Evolutionary conservation across 176 grass and related monocot species (phyloP).

Genomic region (Luzula sylvatica): DNA sequence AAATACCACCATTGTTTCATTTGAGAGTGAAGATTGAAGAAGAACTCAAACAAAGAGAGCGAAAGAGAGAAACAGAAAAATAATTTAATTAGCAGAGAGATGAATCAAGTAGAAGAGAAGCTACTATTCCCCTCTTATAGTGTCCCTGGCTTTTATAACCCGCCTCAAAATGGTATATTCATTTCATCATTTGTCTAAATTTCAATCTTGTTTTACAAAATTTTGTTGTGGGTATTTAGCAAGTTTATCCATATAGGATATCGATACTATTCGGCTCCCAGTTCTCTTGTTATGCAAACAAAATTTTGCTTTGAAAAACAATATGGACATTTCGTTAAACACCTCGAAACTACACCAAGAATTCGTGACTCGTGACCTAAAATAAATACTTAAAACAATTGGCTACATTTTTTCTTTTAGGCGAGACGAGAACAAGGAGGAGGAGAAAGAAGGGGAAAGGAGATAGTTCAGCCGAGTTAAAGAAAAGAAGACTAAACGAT

Average conservation of each 20-base stretch:
- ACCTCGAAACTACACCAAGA: too few relatives aligned
- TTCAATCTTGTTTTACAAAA: neutral
- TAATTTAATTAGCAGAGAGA: neutral
- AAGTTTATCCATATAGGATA: too few relatives aligned
- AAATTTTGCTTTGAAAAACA: too few relatives aligned
- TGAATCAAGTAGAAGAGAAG: conserved; percentile 41
- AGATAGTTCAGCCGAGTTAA: conserved; percentile 21
- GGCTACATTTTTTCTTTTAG: neutral
- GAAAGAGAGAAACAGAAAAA: neutral
- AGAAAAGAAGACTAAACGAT: conserved; percentile 78
- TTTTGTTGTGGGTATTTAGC: neutral
- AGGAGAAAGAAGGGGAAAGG: conserved; percentile 34
- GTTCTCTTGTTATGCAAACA: too few relatives aligned
- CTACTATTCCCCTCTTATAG: conserved; percentile 41
- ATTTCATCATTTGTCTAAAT: neutral
- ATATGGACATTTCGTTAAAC: too few relatives aligned
- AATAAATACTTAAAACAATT: too few relatives aligned
- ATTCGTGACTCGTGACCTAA: too few relatives aligned
- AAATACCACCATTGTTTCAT: neutral
- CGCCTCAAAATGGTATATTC: neutral
- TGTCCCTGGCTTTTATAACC: conserved; percentile 25
- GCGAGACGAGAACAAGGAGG: conserved; percentile 45
- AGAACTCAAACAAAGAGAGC: neutral
- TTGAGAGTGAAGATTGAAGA: neutral
- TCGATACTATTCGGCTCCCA: too few relatives aligned